These are phyloP conservation scores for Saccharomycopsis fibuligera DNA, from an alignment of 805 yeast species.

Conservation along the genomic window DNA sequence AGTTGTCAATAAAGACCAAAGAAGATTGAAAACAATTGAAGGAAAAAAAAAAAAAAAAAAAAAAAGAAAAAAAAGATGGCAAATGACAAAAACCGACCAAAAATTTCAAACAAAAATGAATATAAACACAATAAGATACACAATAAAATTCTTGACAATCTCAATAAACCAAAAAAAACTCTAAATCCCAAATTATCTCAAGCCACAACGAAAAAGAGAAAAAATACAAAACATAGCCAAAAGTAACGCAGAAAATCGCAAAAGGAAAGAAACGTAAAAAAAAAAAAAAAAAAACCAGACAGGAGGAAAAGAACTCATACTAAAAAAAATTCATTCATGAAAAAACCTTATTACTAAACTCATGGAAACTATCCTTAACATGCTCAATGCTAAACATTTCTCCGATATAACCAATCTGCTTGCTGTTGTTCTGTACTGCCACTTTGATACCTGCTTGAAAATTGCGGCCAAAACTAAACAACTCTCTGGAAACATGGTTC, in stretches of 20 bases:
- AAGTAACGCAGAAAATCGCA: too few relatives aligned
- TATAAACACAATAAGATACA: too few relatives aligned
- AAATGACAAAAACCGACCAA: too few relatives aligned
- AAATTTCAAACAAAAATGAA: too few relatives aligned
- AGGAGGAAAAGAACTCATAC: not conserved
- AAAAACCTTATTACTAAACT: not conserved
- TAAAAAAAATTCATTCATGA: not conserved
- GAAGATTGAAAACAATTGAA: not conserved
- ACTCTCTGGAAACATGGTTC: not conserved
- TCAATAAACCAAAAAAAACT: too few relatives aligned
- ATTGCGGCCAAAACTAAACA: slow-evolving; percentile 1
- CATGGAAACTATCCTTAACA: not conserved
- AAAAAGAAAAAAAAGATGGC: not conserved
- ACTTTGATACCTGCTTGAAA: slow-evolving; percentile 5
- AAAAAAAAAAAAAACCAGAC: not conserved
- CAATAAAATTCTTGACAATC: too few relatives aligned
- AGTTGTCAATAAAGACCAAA: not conserved
- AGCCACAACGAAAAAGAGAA: too few relatives aligned
- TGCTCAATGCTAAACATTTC: not conserved
- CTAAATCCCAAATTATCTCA: too few relatives aligned
- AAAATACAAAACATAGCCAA: too few relatives aligned
- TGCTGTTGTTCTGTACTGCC: not conserved
- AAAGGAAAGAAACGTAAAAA: not conserved
- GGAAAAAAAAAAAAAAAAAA: not conserved
- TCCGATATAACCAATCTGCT: not conserved